Percentiles rank a stretch among this genome's conserved stretches.
Conservation (phyloP, 305 asterid species). For the Fraxinus baroniana region DNA sequence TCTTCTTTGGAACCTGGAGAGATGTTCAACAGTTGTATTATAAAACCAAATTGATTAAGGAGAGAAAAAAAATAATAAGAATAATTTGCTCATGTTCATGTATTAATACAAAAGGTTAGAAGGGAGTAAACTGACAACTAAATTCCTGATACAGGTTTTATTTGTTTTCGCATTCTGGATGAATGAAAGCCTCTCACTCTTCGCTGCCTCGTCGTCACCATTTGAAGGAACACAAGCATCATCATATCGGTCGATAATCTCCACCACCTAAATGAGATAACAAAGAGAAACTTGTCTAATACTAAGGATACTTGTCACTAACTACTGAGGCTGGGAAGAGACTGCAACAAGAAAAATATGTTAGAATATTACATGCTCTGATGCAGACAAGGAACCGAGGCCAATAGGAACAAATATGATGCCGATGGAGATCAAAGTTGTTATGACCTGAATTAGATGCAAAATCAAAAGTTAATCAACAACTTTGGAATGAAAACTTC, state of each 20-base stretch:
- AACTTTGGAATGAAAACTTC: not conserved
- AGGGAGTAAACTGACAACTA: constrained; percentile 41
- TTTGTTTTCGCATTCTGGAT: constrained; percentile 44
- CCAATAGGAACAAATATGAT: constrained; percentile 76
- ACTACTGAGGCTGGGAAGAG: not conserved
- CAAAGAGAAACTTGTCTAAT: not conserved
- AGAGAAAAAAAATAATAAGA: not conserved
- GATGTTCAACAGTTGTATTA: not conserved
- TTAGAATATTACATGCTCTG: constrained; percentile 47
- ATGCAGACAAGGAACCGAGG: constrained; percentile 61
- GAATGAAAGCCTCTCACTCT: constrained; percentile 39
- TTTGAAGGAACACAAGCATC: constrained; percentile 52
- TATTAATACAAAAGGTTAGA: not conserved
- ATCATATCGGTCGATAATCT: constrained; percentile 70
- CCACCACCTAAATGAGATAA: constrained; percentile 61
- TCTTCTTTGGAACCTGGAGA: constrained; percentile 64
- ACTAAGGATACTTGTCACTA: not conserved
- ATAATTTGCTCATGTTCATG: not conserved
- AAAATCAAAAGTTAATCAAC: not conserved
- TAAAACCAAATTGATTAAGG: not conserved
- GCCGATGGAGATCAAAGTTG: constrained; percentile 56
- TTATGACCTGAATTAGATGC: constrained; percentile 49
- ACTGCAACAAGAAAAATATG: not conserved
- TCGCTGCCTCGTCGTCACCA: not conserved
- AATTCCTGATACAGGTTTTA: constrained; percentile 58